A percentile compares a stretch with the other conserved stretches of the same genome.
These are phyloP conservation scores for Withania somnifera DNA, from an alignment of 305 asterid species.

Conservation along the genomic window DNA sequence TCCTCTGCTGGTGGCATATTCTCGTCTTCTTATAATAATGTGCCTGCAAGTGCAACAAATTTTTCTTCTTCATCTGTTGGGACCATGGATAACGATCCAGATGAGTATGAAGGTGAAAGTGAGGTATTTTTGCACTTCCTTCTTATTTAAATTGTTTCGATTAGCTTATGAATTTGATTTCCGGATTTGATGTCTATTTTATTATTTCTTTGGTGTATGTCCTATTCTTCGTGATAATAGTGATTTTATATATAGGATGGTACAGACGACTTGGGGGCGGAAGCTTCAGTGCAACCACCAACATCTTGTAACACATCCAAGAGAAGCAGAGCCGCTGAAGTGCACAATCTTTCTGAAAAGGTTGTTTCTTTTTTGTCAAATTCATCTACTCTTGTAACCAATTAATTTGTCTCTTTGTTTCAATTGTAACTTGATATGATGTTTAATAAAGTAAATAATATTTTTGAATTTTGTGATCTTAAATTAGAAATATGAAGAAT, in stretches of 20 bases:
- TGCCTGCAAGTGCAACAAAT: slow-evolving; percentile 13
- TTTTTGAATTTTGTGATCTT: too few species aligned
- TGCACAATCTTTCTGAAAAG: slow-evolving; percentile 79
- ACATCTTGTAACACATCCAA: slow-evolving; percentile 32
- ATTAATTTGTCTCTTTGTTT: too few species aligned
- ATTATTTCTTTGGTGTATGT: background rate
- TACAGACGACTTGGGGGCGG: slow-evolving; percentile 29
- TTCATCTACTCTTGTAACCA: background rate
- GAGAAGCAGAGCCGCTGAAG: slow-evolving; percentile 86
- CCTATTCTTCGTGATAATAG: background rate
- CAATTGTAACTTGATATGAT: too few species aligned
- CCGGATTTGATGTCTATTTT: background rate
- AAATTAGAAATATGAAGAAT: too few species aligned
- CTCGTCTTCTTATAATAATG: slow-evolving; percentile 1
- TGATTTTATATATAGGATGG: slow-evolving; percentile 24
- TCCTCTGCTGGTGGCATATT: slow-evolving; percentile 14
- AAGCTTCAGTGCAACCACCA: slow-evolving; percentile 19
- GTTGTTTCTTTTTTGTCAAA: slow-evolving; percentile 11
- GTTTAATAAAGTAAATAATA: too few species aligned
- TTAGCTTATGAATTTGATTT: too few species aligned
- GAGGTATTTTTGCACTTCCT: slow-evolving; percentile 31
- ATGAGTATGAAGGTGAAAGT: slow-evolving; percentile 65
- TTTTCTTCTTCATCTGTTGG: slow-evolving; percentile 35
- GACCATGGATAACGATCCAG: slow-evolving; percentile 39
- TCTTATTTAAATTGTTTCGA: background rate